Conservation (phyloP, 2,329 filamentous ascomycete genomes). For the Nemania sp. region DNA sequence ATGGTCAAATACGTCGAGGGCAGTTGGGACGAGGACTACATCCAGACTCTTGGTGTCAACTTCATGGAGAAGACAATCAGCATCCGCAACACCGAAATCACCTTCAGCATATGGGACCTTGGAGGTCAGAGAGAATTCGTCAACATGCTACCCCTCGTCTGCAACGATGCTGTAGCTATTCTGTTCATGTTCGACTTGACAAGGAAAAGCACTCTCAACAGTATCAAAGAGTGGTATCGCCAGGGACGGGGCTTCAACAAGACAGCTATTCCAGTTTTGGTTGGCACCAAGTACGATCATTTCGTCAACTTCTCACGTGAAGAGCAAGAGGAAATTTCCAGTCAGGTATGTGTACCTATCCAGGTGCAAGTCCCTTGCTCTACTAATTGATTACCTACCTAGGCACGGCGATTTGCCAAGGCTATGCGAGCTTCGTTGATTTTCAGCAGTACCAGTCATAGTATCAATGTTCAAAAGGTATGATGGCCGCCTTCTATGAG, state of each 20-base stretch:
- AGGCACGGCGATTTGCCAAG: slow-evolving; percentile 95
- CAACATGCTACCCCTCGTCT: slow-evolving; percentile 99
- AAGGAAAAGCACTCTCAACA: slow-evolving; percentile 96
- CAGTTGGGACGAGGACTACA: slow-evolving; percentile 99
- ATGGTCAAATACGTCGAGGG: slow-evolving; percentile 99
- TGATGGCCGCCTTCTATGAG: slow-evolving; percentile 22
- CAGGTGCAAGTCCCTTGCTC: not conserved
- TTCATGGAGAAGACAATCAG: slow-evolving; percentile 99
- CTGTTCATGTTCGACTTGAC: slow-evolving; percentile 99
- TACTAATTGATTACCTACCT: slow-evolving; percentile 29
- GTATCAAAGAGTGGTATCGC: slow-evolving; percentile 99
- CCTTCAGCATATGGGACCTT: slow-evolving; percentile 98
- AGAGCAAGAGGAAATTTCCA: slow-evolving; percentile 97
- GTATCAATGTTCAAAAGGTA: slow-evolving; percentile 98
- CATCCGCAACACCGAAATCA: slow-evolving; percentile 98
- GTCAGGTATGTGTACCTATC: slow-evolving; percentile 64
- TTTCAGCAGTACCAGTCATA: slow-evolving; percentile 98
- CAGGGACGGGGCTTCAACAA: slow-evolving; percentile 99
- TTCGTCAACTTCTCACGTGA: slow-evolving; percentile 98
- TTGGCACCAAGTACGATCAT: slow-evolving; percentile 98
- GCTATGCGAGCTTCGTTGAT: slow-evolving; percentile 98
- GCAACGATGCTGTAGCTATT: slow-evolving; percentile 97
- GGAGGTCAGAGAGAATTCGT: slow-evolving; percentile 98
- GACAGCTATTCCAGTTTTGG: slow-evolving; percentile 96
- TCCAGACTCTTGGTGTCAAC: slow-evolving; percentile 97